Conservation (phyloP, 139 green algal species). For the Desmodesmus armatus region DNA sequence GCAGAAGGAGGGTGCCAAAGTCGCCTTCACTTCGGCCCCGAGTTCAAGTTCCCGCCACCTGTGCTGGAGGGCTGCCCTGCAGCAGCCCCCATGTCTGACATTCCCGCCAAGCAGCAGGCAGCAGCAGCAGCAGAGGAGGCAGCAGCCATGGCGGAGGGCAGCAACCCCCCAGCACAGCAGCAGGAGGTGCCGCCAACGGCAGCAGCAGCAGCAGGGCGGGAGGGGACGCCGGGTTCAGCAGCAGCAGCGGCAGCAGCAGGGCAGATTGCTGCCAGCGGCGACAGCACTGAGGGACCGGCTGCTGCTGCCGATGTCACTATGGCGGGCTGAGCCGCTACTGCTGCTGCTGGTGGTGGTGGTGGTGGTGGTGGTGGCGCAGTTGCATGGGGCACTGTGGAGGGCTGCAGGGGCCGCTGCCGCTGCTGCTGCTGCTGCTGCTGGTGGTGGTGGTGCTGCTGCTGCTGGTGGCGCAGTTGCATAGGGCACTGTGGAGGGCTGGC, state of each 20-base stretch:
- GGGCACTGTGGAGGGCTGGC: not conserved
- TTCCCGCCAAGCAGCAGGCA: constrained; percentile 24
- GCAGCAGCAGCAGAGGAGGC: not conserved
- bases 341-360: not conserved
- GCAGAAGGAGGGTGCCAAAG: constrained; percentile 67
- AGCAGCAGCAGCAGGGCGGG: not conserved
- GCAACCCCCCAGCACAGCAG: not conserved
- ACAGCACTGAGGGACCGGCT: not conserved
- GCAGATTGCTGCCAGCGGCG: not conserved
- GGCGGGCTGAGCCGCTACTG: not conserved
- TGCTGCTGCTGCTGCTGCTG: not conserved
- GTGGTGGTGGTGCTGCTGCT: not conserved
- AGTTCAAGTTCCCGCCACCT: constrained; percentile 49
- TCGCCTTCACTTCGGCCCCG: constrained; percentile 82
- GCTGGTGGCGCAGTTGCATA: not conserved
- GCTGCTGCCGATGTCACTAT: not conserved
- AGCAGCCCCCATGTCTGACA: constrained; percentile 31
- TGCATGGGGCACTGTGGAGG: not conserved
- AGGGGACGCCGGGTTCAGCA: not conserved
- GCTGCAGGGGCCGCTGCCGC: not conserved
- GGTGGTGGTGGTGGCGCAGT: not conserved
- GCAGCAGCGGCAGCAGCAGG: not conserved
- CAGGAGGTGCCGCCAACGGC: not conserved
- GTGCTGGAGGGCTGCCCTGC: constrained; percentile 30
- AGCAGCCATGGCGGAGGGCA: not conserved